Percentiles rank a stretch among this genome's conserved stretches.
Evolutionary conservation across 1,284 basidiomycete species (phyloP).

Genomic region (Rhodotorula mucilaginosa): DNA sequence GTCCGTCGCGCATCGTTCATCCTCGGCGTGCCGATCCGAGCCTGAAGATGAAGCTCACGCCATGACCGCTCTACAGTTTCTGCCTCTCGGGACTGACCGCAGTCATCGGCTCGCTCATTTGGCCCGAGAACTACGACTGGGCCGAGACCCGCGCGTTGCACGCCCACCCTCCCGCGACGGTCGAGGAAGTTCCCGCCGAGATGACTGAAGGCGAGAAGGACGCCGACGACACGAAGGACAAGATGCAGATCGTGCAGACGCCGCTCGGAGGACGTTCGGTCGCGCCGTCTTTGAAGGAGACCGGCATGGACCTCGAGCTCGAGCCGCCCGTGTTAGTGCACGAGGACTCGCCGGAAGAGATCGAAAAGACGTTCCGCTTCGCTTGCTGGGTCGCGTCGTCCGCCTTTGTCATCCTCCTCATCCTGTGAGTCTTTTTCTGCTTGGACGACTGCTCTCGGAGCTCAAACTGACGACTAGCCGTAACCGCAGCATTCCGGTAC

Average conservation of each 20-base stretch:
- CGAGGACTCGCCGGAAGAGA: constrained; percentile 58
- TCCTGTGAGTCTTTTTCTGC: constrained; percentile 44
- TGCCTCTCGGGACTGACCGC: constrained; percentile 67
- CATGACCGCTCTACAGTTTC: background rate
- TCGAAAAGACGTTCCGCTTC: constrained; percentile 71
- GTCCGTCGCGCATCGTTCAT: background rate
- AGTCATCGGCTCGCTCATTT: constrained; percentile 61
- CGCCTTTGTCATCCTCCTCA: constrained; percentile 52
- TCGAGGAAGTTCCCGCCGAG: constrained; percentile 33
- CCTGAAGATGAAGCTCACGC: background rate
- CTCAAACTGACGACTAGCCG: background rate
- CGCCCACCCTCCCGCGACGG: background rate
- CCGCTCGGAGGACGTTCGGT: background rate
- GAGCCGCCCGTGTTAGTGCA: constrained; percentile 49
- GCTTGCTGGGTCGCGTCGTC: constrained; percentile 68
- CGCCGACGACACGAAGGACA: constrained; percentile 51
- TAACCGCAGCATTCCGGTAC: constrained; percentile 61
- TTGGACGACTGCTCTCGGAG: background rate
- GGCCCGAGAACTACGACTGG: constrained; percentile 78
- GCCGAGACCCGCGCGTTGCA: constrained; percentile 63
- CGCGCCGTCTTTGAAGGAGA: constrained; percentile 6
- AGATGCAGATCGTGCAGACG: constrained; percentile 42
- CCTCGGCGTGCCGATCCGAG: too few relatives aligned
- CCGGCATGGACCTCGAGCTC: constrained; percentile 50
- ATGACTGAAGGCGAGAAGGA: background rate